phyloP scores from a whole-genome alignment of 2,329 filamentous ascomycete genomes.

The Paraconiothyrium sp. region DNA sequence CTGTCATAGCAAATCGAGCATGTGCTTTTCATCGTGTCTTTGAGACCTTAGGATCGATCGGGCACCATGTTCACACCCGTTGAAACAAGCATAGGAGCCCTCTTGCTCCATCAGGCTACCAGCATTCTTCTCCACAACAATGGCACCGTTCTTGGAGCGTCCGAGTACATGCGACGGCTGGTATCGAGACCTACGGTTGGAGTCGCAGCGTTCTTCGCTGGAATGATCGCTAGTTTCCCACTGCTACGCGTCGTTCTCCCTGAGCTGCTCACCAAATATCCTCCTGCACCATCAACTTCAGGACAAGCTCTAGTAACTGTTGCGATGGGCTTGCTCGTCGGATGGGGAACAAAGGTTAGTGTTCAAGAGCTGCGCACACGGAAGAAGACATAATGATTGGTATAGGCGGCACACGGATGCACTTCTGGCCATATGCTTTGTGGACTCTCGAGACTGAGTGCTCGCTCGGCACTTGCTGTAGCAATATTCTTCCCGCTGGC shows the following conservation, averaged over 20 bases:
- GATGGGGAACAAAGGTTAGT: slow-evolving; percentile 63
- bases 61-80: slow-evolving; percentile 62
- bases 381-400: slow-evolving; percentile 18
- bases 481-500: slow-evolving; percentile 47
- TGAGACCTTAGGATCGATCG: neutral
- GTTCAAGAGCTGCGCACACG: neutral
- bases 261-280: slow-evolving; percentile 56
- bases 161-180: slow-evolving; percentile 56
- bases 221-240: slow-evolving; percentile 57
- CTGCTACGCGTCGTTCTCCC: slow-evolving; percentile 54
- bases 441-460: slow-evolving; percentile 60
- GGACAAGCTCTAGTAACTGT: slow-evolving; percentile 51
- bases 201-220: slow-evolving; percentile 57
- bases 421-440: slow-evolving; percentile 67
- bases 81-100: slow-evolving; percentile 60
- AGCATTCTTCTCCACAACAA: slow-evolving; percentile 61
- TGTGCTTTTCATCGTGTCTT: neutral
- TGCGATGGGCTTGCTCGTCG: slow-evolving; percentile 56
- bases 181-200: slow-evolving; percentile 53
- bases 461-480: slow-evolving; percentile 60
- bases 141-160: slow-evolving; percentile 62
- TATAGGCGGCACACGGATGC: slow-evolving; percentile 55
- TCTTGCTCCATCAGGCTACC: slow-evolving; percentile 62
- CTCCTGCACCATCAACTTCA: slow-evolving; percentile 46
- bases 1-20: neutral